Evolutionary conservation across 805 yeast species (phyloP).

Genomic region (Candida fluviatilis): DNA sequence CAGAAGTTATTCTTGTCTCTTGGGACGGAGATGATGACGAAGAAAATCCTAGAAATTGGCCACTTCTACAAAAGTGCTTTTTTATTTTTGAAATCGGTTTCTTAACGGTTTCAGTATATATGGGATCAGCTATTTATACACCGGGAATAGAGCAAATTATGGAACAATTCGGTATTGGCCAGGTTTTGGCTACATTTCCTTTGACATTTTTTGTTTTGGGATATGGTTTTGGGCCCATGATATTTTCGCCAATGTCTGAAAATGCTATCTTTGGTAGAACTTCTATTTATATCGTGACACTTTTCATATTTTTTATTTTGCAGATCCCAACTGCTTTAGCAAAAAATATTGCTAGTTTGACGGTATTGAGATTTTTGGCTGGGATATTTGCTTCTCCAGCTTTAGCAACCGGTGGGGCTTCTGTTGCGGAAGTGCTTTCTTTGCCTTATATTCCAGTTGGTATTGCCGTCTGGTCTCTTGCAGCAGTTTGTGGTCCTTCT

Average conservation of each 20-base stretch:
- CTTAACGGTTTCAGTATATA: conserved; percentile 49
- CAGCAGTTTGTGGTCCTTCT: conserved; percentile 52
- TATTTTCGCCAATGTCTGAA: conserved; percentile 58
- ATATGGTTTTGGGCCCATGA: conserved; percentile 57
- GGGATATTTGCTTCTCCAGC: conserved; percentile 58
- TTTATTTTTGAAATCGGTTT: conserved; percentile 37
- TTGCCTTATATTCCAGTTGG: conserved; percentile 43
- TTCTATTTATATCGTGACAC: conserved; percentile 42
- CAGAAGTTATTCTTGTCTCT: conserved; percentile 11
- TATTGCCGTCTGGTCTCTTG: conserved; percentile 50
- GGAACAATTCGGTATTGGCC: conserved; percentile 42
- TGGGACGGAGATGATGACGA: conserved; percentile 32
- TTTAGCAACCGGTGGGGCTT: conserved; percentile 56
- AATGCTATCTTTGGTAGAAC: conserved; percentile 51
- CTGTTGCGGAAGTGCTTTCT: conserved; percentile 46
- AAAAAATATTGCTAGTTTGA: conserved; percentile 46
- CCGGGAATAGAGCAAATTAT: conserved; percentile 46
- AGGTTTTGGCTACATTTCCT: conserved; percentile 46
- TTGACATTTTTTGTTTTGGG: conserved; percentile 55
- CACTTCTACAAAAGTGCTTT: conserved; percentile 32
- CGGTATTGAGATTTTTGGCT: conserved; percentile 47
- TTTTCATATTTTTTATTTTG: conserved; percentile 44
- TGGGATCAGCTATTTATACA: conserved; percentile 53
- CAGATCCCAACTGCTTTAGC: conserved; percentile 56
- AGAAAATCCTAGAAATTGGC: conserved; percentile 58